Evolutionary conservation across 2,329 filamentous ascomycete species (phyloP).

Genomic region (Grosmannia penicillata): DNA sequence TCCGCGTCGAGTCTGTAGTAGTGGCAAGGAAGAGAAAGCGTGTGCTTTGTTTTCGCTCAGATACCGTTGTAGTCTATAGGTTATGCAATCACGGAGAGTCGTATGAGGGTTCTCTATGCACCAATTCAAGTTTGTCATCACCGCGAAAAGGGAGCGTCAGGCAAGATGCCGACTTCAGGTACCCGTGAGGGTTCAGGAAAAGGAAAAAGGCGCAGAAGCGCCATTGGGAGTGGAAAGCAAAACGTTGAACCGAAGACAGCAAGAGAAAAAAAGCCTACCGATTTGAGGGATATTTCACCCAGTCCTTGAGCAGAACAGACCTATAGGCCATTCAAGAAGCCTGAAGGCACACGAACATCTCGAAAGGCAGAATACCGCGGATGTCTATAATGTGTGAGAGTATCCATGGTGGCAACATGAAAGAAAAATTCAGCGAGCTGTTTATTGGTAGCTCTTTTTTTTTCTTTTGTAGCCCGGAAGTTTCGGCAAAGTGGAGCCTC

Average conservation of each 20-base stretch:
- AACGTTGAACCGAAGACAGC: background rate
- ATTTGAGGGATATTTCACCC: slow-evolving; percentile 14
- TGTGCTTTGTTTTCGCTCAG: slow-evolving; percentile 49
- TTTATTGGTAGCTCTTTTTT: too few relatives aligned
- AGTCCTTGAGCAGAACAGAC: slow-evolving; percentile 1
- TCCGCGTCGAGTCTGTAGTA: too few relatives aligned
- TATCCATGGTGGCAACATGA: slow-evolving; percentile 2
- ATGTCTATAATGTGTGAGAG: background rate
- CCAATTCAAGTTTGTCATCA: slow-evolving; percentile 46
- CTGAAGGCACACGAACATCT: background rate
- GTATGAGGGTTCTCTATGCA: slow-evolving; percentile 45
- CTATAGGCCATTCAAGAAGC: slow-evolving; percentile 6
- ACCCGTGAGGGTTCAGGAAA: too few relatives aligned
- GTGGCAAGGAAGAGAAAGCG: too few relatives aligned
- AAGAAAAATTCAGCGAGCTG: background rate
- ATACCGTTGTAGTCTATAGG: slow-evolving; percentile 94
- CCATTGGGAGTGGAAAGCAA: background rate
- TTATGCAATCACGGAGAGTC: slow-evolving; percentile 48
- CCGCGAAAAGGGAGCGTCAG: slow-evolving; percentile 18
- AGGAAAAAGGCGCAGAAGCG: background rate
- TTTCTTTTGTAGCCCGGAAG: slow-evolving; percentile 2
- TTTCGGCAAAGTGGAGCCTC: slow-evolving; percentile 3
- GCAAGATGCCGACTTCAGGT: too few relatives aligned
- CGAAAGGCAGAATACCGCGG: background rate
- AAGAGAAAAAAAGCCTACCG: slow-evolving; percentile 12